Evolutionary conservation across 2,329 filamentous ascomycete genomes (phyloP).

Genomic region (Diplodia seriata): DNA sequence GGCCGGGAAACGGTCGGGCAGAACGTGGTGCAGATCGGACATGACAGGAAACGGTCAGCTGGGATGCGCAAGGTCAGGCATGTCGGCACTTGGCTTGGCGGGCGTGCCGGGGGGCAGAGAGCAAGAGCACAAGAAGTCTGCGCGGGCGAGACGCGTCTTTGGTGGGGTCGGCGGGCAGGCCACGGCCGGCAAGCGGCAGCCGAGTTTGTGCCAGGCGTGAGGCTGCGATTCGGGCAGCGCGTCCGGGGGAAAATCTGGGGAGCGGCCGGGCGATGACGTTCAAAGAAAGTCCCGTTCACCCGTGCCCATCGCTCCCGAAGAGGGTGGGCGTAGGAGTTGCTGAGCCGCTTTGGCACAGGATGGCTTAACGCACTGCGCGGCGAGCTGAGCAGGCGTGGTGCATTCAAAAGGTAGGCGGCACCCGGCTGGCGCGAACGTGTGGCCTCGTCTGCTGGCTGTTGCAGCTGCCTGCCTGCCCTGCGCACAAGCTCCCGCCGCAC

Average conservation of each 20-base stretch:
- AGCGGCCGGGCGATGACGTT: constrained; percentile 19
- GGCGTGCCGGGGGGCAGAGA: constrained; percentile 4
- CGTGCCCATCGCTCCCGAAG: constrained; percentile 16
- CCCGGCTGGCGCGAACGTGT: constrained; percentile 4
- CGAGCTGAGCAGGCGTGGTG: neutral
- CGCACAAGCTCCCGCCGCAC: constrained; percentile 21
- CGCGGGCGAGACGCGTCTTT: constrained; percentile 5
- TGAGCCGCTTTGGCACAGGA: neutral
- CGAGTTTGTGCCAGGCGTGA: neutral
- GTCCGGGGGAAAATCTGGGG: constrained; percentile 22
- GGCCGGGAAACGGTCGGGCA: constrained; percentile 75
- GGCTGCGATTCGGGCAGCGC: neutral
- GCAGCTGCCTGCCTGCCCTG: neutral
- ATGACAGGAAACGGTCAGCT: constrained; percentile 55
- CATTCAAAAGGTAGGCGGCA: constrained; percentile 10
- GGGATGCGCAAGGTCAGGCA: constrained; percentile 6
- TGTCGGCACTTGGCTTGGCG: constrained; percentile 21
- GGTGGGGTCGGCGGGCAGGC: neutral
- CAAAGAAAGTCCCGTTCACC: constrained; percentile 6
- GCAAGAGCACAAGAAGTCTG: too few species aligned
- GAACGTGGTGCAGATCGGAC: constrained; percentile 84
- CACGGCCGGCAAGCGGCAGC: neutral
- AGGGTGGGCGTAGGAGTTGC: neutral
- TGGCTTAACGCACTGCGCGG: neutral
- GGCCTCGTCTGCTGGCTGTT: neutral